Percentiles rank a stretch among this genome's conserved stretches.
Conservation (phyloP, 345 rosid species). For the Balakata baccata region DNA sequence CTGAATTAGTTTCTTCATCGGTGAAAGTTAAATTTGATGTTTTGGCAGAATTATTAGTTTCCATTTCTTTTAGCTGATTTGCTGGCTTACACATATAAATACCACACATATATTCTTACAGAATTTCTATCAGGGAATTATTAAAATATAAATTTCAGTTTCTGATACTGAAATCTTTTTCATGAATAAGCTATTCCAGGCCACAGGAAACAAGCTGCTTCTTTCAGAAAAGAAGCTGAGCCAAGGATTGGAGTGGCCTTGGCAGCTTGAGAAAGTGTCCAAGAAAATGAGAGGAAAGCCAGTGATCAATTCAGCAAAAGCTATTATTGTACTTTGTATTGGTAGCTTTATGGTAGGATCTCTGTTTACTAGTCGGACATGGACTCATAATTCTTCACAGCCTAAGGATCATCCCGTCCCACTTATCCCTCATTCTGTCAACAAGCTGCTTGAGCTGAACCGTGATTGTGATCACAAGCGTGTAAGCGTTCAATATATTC, state of each 20-base stretch:
- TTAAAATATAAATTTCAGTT: not conserved
- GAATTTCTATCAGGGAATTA: slow-evolving; percentile 5
- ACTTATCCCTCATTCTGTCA: slow-evolving; percentile 23
- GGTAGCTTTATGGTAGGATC: slow-evolving; percentile 78
- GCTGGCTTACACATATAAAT: too few relatives aligned
- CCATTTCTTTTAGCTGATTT: too few relatives aligned
- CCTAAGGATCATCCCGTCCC: slow-evolving; percentile 23
- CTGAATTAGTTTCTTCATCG: too few relatives aligned
- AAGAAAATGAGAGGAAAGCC: slow-evolving; percentile 69
- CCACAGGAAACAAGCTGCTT: not conserved
- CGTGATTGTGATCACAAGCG: slow-evolving; percentile 65
- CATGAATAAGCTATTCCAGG: not conserved
- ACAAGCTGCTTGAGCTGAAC: slow-evolving; percentile 20
- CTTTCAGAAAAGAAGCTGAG: too few relatives aligned
- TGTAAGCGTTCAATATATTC: slow-evolving; percentile 32
- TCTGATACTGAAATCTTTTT: too few relatives aligned
- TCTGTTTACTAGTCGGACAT: slow-evolving; percentile 44
- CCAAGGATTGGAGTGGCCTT: slow-evolving; percentile 8
- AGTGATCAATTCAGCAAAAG: slow-evolving; percentile 48
- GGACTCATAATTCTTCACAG: slow-evolving; percentile 30
- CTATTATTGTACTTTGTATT: slow-evolving; percentile 52
- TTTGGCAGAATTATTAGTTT: too few relatives aligned
- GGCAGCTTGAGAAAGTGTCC: slow-evolving; percentile 25
- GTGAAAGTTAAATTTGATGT: too few relatives aligned
- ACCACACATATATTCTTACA: too few relatives aligned